Percentiles rank a stretch among this genome's conserved stretches.
phyloP scores from a whole-genome alignment of 257 asterid genomes.

The Jacaranda copaia region DNA sequence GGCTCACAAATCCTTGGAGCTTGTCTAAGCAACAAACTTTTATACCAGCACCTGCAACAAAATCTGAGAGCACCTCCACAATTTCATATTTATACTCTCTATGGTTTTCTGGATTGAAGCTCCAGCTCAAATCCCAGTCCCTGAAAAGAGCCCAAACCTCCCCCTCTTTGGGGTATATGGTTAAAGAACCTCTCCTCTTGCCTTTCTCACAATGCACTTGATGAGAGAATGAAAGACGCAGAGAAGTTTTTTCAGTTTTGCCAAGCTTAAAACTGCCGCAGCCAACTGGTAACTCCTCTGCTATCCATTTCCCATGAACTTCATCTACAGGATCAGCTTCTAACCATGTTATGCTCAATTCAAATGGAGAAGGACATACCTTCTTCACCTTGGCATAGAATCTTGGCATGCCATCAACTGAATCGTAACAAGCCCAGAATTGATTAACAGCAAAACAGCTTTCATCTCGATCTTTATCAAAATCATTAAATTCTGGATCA shows the following conservation, averaged over 20 bases:
- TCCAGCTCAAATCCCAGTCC: conserved; percentile 63
- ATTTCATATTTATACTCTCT: conserved; percentile 51
- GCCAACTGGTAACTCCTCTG: conserved; percentile 51
- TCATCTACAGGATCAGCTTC: conserved; percentile 55
- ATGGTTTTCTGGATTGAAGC: conserved; percentile 41
- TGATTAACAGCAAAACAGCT: conserved; percentile 48
- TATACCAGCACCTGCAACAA: conserved; percentile 40
- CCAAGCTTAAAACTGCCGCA: conserved; percentile 66
- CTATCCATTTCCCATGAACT: conserved; percentile 45
- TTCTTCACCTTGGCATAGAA: conserved; percentile 58
- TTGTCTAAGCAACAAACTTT: conserved; percentile 56
- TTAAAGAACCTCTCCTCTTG: conserved; percentile 36
- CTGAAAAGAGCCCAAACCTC: conserved; percentile 69
- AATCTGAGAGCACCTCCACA: conserved; percentile 66
- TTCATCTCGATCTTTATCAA: conserved; percentile 50
- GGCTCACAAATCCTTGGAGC: conserved; percentile 58
- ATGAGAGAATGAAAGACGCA: conserved; percentile 54
- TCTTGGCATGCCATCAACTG: conserved; percentile 70
- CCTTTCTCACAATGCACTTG: conserved; percentile 50
- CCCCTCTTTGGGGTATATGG: conserved; percentile 60
- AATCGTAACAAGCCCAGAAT: conserved; percentile 73
- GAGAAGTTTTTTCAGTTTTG: conserved; percentile 24
- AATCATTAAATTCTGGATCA: conserved; percentile 67
- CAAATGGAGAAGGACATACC: conserved; percentile 50
- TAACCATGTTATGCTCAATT: conserved; percentile 57